phyloP scores from a whole-genome alignment of 805 yeast species.

The Yamadazyma philogaea region DNA sequence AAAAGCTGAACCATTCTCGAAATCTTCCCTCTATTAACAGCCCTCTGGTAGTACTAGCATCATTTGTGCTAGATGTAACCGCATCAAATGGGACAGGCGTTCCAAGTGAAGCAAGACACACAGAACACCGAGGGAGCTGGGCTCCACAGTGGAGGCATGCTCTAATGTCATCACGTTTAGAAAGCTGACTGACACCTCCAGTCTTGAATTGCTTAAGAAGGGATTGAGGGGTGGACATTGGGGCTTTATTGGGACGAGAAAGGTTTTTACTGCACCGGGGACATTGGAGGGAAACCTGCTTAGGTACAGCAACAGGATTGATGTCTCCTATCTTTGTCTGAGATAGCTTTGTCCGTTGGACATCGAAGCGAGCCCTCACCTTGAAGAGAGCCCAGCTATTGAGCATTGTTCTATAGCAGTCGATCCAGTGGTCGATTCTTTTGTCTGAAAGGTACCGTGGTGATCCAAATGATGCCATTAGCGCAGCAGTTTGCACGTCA shows the following conservation, averaged over 20 bases:
- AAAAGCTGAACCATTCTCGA: slow-evolving; percentile 87
- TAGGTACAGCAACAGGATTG: slow-evolving; percentile 52
- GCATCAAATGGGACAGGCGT: slow-evolving; percentile 50
- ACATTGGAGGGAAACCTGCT: slow-evolving; percentile 82
- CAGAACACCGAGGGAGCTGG: slow-evolving; percentile 85
- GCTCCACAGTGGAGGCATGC: slow-evolving; percentile 84
- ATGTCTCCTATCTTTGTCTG: slow-evolving; percentile 46
- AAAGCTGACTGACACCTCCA: neutral
- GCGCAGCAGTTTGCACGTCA: slow-evolving; percentile 89
- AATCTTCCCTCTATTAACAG: slow-evolving; percentile 42
- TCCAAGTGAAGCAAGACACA: slow-evolving; percentile 80
- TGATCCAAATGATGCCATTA: slow-evolving; percentile 74
- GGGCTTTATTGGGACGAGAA: slow-evolving; percentile 20
- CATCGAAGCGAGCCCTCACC: slow-evolving; percentile 83
- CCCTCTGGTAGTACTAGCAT: neutral
- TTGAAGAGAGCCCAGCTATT: slow-evolving; percentile 80
- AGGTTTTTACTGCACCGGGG: slow-evolving; percentile 75
- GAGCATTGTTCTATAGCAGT: slow-evolving; percentile 60
- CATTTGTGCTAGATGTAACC: slow-evolving; percentile 12
- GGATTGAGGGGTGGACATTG: slow-evolving; percentile 13
- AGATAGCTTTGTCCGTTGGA: slow-evolving; percentile 65
- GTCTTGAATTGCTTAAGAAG: slow-evolving; percentile 37
- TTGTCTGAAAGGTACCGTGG: slow-evolving; percentile 78
- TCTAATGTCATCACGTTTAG: slow-evolving; percentile 20
- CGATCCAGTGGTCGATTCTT: slow-evolving; percentile 77